phyloP scores from a whole-genome alignment of 352 stramenopile genomes.

The Phytopythium cucurbitacearum region DNA sequence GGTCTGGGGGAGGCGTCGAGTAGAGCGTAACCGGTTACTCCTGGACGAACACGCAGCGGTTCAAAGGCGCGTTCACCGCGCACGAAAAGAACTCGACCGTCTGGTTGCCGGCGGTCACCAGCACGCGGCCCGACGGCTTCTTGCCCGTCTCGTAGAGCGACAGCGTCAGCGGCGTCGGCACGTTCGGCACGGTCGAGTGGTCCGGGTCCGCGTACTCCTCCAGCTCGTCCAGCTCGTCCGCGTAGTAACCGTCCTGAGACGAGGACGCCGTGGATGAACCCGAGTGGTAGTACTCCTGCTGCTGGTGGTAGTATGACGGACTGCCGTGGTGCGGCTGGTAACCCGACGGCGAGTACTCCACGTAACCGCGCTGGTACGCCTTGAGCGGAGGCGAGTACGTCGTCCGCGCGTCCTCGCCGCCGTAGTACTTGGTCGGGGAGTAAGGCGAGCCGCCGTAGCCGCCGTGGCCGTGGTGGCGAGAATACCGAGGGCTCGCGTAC shows the following conservation, averaged over 20 bases:
- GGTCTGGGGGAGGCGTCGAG: neutral
- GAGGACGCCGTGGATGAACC: constrained; percentile 76
- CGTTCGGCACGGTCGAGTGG: constrained; percentile 75
- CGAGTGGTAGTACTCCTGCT: constrained; percentile 67
- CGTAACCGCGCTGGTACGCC: constrained; percentile 23
- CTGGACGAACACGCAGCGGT: constrained; percentile 58
- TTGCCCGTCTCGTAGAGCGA: constrained; percentile 76
- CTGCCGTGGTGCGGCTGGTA: constrained; percentile 27
- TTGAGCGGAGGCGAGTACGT: constrained; percentile 38
- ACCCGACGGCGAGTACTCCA: constrained; percentile 34
- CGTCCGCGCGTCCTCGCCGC: constrained; percentile 13
- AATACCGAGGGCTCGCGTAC: constrained; percentile 34
- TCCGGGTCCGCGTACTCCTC: constrained; percentile 64
- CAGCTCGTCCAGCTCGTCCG: constrained; percentile 67
- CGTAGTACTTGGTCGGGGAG: constrained; percentile 21
- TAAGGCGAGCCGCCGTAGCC: constrained; percentile 20
- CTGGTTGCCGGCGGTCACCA: constrained; percentile 76
- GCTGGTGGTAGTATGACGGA: constrained; percentile 48
- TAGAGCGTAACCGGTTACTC: constrained; percentile 27
- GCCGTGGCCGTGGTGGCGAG: constrained; percentile 18
- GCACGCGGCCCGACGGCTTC: constrained; percentile 71
- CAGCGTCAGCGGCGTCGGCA: constrained; percentile 63
- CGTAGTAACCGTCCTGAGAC: constrained; percentile 75
- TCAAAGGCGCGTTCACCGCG: constrained; percentile 66
- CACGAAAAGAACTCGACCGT: constrained; percentile 85